Evolutionary conservation across 2,329 filamentous ascomycete genomes (phyloP).

Genomic region (Apiospora phragmitis): DNA sequence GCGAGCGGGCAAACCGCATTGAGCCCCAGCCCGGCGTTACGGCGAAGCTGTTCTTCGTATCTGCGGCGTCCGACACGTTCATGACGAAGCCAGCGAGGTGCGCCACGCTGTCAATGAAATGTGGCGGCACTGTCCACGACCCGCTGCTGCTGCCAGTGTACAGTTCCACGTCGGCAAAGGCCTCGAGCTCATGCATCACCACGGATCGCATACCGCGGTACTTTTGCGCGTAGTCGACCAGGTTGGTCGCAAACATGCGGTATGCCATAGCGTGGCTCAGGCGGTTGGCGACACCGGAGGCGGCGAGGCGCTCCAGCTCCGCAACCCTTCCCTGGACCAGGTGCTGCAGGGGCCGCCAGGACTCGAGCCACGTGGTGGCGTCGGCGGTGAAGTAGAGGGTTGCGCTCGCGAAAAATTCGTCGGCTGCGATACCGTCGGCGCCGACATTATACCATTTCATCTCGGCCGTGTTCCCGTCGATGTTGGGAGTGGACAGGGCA

Average conservation of each 20-base stretch:
- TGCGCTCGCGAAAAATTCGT: not conserved
- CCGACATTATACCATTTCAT: constrained; percentile 39
- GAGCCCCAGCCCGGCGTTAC: constrained; percentile 40
- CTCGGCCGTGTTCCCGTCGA: constrained; percentile 42
- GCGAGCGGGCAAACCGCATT: constrained; percentile 30
- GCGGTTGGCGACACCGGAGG: constrained; percentile 64
- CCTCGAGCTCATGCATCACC: constrained; percentile 48
- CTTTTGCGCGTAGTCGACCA: constrained; percentile 51
- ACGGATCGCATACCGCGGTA: constrained; percentile 57
- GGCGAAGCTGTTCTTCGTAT: constrained; percentile 36
- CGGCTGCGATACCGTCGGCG: constrained; percentile 34
- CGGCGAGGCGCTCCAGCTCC: constrained; percentile 56
- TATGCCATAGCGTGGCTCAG: constrained; percentile 72
- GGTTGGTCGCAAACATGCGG: constrained; percentile 57
- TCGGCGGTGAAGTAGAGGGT: not conserved
- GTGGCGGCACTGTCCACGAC: constrained; percentile 50
- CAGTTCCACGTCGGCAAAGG: constrained; percentile 48
- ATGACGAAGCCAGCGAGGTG: constrained; percentile 58
- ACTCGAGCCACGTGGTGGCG: constrained; percentile 53
- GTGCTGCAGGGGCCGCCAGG: constrained; percentile 65
- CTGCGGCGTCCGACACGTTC: constrained; percentile 52
- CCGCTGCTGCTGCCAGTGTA: constrained; percentile 41
- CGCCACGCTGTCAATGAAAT: constrained; percentile 54
- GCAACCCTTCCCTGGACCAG: constrained; percentile 62
- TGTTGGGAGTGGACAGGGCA: constrained; percentile 38